Percentiles rank a stretch among this genome's conserved stretches.
Evolutionary conservation across 176 grass and related monocot genomes (phyloP).

Genomic region (Oryza meridionalis): DNA sequence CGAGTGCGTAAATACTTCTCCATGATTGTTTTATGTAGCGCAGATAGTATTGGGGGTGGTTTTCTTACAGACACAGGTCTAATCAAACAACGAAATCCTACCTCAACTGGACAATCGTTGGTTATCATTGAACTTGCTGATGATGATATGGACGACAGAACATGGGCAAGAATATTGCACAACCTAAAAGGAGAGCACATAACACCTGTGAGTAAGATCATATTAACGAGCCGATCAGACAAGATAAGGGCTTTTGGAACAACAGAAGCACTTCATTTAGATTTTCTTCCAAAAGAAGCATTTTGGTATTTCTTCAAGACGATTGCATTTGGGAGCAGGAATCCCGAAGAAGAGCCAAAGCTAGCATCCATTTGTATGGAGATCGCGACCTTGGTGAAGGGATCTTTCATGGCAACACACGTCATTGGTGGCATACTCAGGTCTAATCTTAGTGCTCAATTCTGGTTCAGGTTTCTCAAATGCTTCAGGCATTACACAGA

Average conservation of each 20-base stretch:
- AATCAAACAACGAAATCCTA: neutral
- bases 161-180: neutral
- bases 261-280: neutral
- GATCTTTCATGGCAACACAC: neutral
- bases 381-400: neutral
- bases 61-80: neutral
- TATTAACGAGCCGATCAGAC: neutral
- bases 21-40: neutral
- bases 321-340: constrained; percentile 1
- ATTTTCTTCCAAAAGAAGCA: neutral
- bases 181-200: neutral
- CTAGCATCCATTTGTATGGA: neutral
- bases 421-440: neutral
- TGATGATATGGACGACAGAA: neutral
- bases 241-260: neutral
- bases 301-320: constrained; percentile 32
- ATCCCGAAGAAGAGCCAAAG: neutral
- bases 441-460: neutral
- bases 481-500: neutral
- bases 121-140: neutral
- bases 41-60: neutral
- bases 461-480: neutral
- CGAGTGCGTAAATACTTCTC: constrained; percentile 13
- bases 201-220: constrained; percentile 22
- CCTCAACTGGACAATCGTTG: neutral